A percentile compares a stretch with the other conserved stretches of the same genome.
These are phyloP conservation scores for Plasmodium berghei DNA, from an alignment of 169 alveolate species.

Conservation along the genomic window DNA sequence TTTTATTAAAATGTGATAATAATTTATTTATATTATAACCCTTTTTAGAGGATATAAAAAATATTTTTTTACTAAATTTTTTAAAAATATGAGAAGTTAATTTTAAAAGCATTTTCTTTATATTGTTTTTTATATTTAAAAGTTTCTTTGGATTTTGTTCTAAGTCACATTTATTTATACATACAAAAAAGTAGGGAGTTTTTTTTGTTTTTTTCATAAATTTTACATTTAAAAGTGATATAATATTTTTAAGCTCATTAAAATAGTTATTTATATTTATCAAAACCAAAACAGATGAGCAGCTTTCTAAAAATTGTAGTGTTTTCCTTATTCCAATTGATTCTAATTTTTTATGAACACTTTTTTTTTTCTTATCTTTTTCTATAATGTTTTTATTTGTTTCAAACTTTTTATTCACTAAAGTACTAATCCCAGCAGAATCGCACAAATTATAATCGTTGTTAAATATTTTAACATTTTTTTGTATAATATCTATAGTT, in stretches of 20 bases:
- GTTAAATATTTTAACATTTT: conserved; percentile 58
- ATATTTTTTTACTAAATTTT: conserved; percentile 1
- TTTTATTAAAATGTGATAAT: conserved; percentile 7
- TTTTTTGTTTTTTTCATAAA: background rate
- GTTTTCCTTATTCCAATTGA: conserved; percentile 41
- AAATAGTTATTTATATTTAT: conserved; percentile 19
- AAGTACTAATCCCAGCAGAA: conserved; percentile 79
- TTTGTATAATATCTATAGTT: conserved; percentile 82
- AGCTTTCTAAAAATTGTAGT: background rate
- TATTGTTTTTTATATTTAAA: background rate
- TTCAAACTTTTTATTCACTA: background rate
- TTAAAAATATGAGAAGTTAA: background rate
- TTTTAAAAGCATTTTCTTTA: background rate
- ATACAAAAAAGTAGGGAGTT: conserved; percentile 17
- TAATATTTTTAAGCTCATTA: conserved; percentile 9
- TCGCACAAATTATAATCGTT: conserved; percentile 77
- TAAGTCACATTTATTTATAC: conserved; percentile 43
- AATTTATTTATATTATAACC: conserved; percentile 27
- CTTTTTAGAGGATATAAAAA: conserved; percentile 49
- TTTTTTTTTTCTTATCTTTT: background rate
- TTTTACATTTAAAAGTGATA: conserved; percentile 1
- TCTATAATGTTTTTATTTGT: background rate
- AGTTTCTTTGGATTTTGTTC: background rate
- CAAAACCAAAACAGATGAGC: conserved; percentile 15
- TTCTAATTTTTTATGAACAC: conserved; percentile 26